Evolutionary conservation across 2,329 filamentous ascomycete genomes (phyloP).

Genomic region (Phaeosphaeriaceae sp.): DNA sequence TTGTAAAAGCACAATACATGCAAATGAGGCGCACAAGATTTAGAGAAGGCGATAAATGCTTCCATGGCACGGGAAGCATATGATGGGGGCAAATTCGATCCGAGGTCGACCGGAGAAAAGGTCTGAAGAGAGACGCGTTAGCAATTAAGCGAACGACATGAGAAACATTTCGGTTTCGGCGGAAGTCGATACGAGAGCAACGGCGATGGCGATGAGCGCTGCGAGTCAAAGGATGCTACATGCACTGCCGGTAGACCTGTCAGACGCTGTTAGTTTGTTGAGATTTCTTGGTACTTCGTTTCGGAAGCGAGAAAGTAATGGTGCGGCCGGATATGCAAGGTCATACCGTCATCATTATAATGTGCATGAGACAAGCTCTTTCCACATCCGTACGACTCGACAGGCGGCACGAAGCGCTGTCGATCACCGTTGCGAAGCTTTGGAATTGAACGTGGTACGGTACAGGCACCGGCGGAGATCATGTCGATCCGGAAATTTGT

Average conservation of each 20-base stretch:
- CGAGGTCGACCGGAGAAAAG: slow-evolving; percentile 2
- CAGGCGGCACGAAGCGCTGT: slow-evolving; percentile 10
- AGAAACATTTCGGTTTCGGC: background rate
- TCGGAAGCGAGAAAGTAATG: slow-evolving; percentile 6
- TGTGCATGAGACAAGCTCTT: slow-evolving; percentile 6
- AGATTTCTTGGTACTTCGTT: background rate
- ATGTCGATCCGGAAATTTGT: slow-evolving; percentile 10
- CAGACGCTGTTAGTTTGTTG: slow-evolving; percentile 13
- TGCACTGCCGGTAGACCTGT: slow-evolving; percentile 40
- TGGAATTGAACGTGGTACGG: background rate
- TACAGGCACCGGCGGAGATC: background rate
- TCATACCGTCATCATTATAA: slow-evolving; percentile 13
- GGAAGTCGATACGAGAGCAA: slow-evolving; percentile 24
- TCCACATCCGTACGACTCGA: background rate
- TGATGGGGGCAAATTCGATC: slow-evolving; percentile 7
- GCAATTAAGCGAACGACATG: background rate
- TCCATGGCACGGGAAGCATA: background rate
- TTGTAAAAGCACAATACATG: slow-evolving; percentile 6
- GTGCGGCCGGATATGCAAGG: slow-evolving; percentile 7
- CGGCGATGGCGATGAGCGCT: slow-evolving; percentile 29
- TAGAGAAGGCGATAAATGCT: background rate
- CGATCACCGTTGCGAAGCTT: slow-evolving; percentile 17
- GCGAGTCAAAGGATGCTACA: slow-evolving; percentile 47
- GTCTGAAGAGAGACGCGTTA: background rate
- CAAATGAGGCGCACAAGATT: slow-evolving; percentile 6